Percentiles rank a stretch among this genome's conserved stretches.
Conservation (phyloP, 2,329 filamentous ascomycete genomes). For the Neofusicoccum ribis region DNA sequence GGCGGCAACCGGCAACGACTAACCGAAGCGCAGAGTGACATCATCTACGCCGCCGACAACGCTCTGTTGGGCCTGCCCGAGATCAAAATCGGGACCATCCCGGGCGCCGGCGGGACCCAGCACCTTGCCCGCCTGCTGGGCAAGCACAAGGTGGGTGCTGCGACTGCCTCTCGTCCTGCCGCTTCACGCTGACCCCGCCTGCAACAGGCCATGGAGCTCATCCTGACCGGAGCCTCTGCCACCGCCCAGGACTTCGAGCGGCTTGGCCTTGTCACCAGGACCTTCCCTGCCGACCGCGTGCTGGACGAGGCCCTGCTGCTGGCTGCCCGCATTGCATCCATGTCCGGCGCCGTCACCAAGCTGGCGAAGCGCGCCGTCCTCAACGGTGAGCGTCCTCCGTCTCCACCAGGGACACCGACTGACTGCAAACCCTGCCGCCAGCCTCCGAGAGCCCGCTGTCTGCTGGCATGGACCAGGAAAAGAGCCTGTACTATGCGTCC, state of each 20-base stretch:
- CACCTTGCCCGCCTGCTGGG: conserved; percentile 68
- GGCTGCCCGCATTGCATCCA: conserved; percentile 43
- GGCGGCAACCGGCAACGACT: conserved; percentile 14
- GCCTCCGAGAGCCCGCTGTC: conserved; percentile 45
- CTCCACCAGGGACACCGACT: conserved; percentile 19
- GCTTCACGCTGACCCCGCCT: background rate
- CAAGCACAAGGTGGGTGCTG: conserved; percentile 36
- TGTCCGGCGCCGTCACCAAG: conserved; percentile 43
- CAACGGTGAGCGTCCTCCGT: conserved; percentile 34
- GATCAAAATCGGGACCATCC: conserved; percentile 89
- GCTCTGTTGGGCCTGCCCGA: conserved; percentile 96
- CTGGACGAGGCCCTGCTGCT: conserved; percentile 40
- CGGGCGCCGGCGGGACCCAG: conserved; percentile 87
- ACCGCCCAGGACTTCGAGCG: conserved; percentile 41
- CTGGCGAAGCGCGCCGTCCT: conserved; percentile 49
- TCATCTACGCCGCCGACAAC: conserved; percentile 80
- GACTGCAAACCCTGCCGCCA: conserved; percentile 27
- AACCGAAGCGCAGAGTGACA: conserved; percentile 53
- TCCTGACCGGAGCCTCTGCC: conserved; percentile 43
- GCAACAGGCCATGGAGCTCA: conserved; percentile 46
- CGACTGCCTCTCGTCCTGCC: background rate
- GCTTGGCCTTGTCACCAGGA: conserved; percentile 44
- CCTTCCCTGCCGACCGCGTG: conserved; percentile 38
- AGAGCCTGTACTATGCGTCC: conserved; percentile 35
- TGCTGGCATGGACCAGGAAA: conserved; percentile 41